Base-by-base conservation (phyloP, 805 yeast genomes). In the Brettanomyces bruxellensis region DNA sequence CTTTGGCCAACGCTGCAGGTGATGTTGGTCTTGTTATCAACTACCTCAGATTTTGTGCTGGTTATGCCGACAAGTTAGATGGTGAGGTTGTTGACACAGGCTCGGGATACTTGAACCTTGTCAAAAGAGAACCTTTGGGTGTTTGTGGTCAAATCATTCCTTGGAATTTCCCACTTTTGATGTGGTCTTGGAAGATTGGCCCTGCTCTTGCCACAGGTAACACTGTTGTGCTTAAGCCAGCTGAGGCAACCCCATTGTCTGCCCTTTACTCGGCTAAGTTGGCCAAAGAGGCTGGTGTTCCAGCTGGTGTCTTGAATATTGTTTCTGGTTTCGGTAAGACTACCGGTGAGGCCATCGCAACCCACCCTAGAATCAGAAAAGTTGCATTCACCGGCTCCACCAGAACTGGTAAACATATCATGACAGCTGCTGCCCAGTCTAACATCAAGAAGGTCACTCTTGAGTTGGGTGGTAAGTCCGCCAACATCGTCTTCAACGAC, bases 381-480 rank as follows among this genome's bases (percentile, higher is more conserved):
- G 75, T 90, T 61, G 95, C 96, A 11, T 90, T 90, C 71, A 90
- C 97, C 47, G 97, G 97, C 55, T 89, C 96, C 36, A 90, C 96
- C 46, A 88, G 83, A 41, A 82, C 88, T 51, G 90, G 90, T 59
- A 78, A 83, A 64, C 74, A 73, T 55, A 85, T 86, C 59, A 82
- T 83, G 79, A 73, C 72, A 53, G 69, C 74, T 51, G 86, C 88
- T 56, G 87, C 89, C 47, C 76, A 76, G 51, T 69, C 85, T 40
- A 49, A 54, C 48, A 73, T 86, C 65, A 86, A 86, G 72, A 86
- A 86, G 66, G 83, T 83, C 45, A 80, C 91, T 44, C 73, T 86
- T 59, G 95, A 86, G 68, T 75, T 86, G 57, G 95, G 95, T 61
- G 95, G 95, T 65, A 87, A 87, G 67, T 86, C 93, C 50, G 90